These are phyloP conservation scores for Microcyclosporella mali DNA, from an alignment of 2,329 filamentous ascomycete genomes.

Conservation along the genomic window DNA sequence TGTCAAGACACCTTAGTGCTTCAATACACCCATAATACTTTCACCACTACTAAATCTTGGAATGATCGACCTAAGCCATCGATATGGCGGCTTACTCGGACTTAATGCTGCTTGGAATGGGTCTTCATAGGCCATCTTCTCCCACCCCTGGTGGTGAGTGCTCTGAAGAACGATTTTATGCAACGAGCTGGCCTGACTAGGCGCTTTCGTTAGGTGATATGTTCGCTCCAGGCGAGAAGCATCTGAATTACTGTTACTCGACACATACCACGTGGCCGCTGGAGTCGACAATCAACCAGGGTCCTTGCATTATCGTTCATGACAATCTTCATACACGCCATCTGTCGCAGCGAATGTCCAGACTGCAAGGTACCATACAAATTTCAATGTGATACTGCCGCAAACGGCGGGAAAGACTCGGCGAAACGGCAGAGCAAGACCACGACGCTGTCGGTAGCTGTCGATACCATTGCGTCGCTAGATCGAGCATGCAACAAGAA, in stretches of 20 bases:
- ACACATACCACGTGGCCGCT: not conserved
- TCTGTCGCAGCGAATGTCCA: constrained; percentile 11
- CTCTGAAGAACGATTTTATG: no score
- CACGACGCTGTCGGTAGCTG: constrained; percentile 15
- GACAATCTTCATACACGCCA: constrained; percentile 2
- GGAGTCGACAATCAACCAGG: constrained; percentile 1
- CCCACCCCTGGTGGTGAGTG: no score
- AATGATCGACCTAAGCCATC: no score
- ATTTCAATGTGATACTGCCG: constrained; percentile 8
- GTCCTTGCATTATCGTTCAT: not conserved
- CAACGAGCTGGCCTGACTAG: no score
- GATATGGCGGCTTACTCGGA: no score
- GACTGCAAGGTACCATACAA: constrained; percentile 16
- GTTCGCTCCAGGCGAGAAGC: not conserved
- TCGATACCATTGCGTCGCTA: constrained; percentile 14
- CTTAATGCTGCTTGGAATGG: no score
- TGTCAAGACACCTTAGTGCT: no score
- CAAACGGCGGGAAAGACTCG: constrained; percentile 9
- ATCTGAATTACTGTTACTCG: constrained; percentile 1
- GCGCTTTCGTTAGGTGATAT: not conserved
- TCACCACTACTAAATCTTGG: no score
- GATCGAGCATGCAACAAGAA: constrained; percentile 12
- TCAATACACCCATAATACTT: no score
- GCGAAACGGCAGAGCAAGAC: constrained; percentile 18
- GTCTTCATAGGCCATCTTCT: no score